Conservation (phyloP, 2,329 filamentous ascomycete species). For the Ilyonectria mors-panacis region DNA sequence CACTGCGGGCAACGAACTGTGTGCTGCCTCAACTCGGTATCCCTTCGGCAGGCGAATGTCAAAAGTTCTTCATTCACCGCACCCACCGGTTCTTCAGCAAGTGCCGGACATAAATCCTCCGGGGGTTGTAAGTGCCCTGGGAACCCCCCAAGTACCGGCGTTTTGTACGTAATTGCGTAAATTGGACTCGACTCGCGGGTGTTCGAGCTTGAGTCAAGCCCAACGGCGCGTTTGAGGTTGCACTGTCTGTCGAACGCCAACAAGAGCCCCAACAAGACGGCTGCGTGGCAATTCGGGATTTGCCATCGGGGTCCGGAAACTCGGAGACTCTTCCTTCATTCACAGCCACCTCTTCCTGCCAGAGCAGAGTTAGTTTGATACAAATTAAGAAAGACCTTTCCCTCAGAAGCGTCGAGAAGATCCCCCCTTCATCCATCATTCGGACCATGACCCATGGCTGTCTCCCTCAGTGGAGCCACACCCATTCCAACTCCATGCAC, state of each 20-base stretch:
- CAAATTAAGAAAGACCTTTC: neutral
- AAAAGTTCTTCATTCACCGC: slow-evolving; percentile 15
- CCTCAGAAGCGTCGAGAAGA: neutral
- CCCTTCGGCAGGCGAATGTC: slow-evolving; percentile 5
- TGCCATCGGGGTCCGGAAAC: slow-evolving; percentile 9
- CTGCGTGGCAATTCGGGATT: slow-evolving; percentile 13
- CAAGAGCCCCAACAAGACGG: slow-evolving; percentile 15
- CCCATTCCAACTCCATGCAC: slow-evolving; percentile 16
- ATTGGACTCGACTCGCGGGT: slow-evolving; percentile 29
- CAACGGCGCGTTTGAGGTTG: slow-evolving; percentile 6
- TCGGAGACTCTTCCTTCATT: slow-evolving; percentile 10
- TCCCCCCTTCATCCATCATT: neutral
- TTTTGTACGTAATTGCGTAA: slow-evolving; percentile 39
- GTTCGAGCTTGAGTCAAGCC: slow-evolving; percentile 16
- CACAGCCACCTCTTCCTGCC: neutral
- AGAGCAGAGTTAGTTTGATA: slow-evolving; percentile 6
- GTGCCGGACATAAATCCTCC: slow-evolving; percentile 31
- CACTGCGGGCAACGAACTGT: neutral
- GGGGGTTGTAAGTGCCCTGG: slow-evolving; percentile 24
- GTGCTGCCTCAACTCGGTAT: slow-evolving; percentile 3
- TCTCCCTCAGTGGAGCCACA: slow-evolving; percentile 1
- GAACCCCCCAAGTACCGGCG: slow-evolving; percentile 22
- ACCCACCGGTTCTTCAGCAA: slow-evolving; percentile 26
- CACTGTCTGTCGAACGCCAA: neutral
- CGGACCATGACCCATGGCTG: neutral